These are phyloP conservation scores for Calonectria leucothoes DNA, from an alignment of 2,329 filamentous ascomycete species.

Conservation along the genomic window DNA sequence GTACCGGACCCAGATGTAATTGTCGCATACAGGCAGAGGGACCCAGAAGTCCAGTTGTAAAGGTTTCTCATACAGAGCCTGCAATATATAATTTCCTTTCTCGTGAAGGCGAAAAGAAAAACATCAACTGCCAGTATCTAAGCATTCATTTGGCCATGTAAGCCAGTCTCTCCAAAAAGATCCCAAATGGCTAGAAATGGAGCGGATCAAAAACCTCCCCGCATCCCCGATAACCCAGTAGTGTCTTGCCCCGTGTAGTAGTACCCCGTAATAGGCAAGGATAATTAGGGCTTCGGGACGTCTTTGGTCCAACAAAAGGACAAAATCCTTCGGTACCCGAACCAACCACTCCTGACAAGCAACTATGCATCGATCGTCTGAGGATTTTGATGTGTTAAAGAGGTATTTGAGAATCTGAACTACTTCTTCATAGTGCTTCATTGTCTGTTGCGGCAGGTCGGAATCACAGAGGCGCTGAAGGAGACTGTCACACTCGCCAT, in stretches of 20 bases:
- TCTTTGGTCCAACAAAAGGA: background rate
- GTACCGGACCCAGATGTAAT: background rate
- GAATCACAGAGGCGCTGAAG: no score
- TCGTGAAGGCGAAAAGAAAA: no score
- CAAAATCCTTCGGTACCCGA: background rate
- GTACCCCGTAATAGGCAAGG: background rate
- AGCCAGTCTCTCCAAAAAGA: background rate
- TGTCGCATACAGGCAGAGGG: background rate
- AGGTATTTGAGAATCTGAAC: background rate
- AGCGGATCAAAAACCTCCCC: background rate
- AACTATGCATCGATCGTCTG: no score
- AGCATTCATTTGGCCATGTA: background rate
- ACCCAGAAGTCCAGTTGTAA: background rate
- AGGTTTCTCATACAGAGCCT: no score
- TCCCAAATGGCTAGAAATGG: background rate
- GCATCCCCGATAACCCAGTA: background rate
- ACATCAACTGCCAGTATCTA: no score
- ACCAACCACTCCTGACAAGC: background rate
- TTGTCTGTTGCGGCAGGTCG: background rate
- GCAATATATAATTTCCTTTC: no score
- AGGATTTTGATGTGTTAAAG: background rate
- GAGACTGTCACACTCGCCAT: no score
- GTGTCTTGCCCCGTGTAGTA: background rate
- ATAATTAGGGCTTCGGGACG: background rate
- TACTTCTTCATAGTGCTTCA: background rate